phyloP scores from a whole-genome alignment of 2,329 filamentous ascomycete genomes.

The Pseudocercospora pini-densiflorae region DNA sequence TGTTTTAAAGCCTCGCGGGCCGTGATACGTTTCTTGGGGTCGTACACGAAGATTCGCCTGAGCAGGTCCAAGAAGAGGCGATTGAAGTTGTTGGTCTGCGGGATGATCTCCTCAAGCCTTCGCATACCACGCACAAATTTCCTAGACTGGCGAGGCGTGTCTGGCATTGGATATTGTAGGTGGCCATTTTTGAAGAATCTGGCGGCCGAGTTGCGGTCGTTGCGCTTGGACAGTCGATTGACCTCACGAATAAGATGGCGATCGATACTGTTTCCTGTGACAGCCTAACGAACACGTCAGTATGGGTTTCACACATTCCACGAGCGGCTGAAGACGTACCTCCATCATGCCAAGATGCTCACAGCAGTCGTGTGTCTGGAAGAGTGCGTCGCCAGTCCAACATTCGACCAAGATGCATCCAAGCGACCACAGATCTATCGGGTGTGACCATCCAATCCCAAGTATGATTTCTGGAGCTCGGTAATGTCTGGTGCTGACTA shows the following conservation, averaged over 20 bases:
- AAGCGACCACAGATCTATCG: constrained; percentile 72
- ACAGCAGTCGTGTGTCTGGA: constrained; percentile 71
- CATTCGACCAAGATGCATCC: constrained; percentile 71
- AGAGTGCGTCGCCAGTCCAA: constrained; percentile 69
- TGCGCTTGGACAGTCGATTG: constrained; percentile 33
- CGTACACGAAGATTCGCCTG: constrained; percentile 67
- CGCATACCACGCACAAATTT: constrained; percentile 75
- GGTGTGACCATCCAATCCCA: constrained; percentile 70
- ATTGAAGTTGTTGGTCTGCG: constrained; percentile 61
- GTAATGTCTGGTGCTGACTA: constrained; percentile 70
- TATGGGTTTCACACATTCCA: neutral
- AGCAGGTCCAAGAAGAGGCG: constrained; percentile 66
- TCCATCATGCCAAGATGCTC: constrained; percentile 75
- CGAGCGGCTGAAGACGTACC: constrained; percentile 32
- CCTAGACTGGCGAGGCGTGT: constrained; percentile 65
- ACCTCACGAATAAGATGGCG: constrained; percentile 41
- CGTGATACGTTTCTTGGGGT: constrained; percentile 67
- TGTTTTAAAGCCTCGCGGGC: constrained; percentile 69
- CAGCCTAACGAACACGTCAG: constrained; percentile 29
- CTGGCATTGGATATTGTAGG: constrained; percentile 66
- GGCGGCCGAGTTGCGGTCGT: constrained; percentile 36
- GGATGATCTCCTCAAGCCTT: constrained; percentile 64
- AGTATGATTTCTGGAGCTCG: constrained; percentile 70
- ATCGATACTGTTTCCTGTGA: constrained; percentile 39
- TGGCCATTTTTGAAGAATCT: constrained; percentile 49